Evolutionary conservation across 2,329 filamentous ascomycete species (phyloP).

Genomic region (Cladophialophora chaetospira): DNA sequence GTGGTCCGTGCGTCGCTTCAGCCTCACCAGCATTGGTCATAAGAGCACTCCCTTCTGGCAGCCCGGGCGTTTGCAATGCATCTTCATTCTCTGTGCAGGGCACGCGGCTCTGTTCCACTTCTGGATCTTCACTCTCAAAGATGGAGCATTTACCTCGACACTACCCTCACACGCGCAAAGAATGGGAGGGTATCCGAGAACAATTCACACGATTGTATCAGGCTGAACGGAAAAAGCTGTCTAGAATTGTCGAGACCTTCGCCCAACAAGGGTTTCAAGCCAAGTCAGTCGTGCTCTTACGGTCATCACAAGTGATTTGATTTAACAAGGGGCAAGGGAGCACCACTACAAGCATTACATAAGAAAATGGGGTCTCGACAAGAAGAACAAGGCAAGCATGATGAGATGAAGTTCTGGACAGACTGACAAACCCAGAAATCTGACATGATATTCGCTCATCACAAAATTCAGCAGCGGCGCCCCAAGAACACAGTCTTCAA

Average conservation of each 20-base stretch:
- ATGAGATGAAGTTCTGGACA: neutral
- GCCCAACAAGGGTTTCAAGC: slow-evolving; percentile 3
- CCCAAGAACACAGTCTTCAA: slow-evolving; percentile 1
- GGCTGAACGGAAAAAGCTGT: neutral
- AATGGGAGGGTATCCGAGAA: slow-evolving; percentile 4
- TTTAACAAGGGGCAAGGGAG: neutral
- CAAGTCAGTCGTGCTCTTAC: neutral
- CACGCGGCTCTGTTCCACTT: no score
- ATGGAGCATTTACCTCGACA: neutral
- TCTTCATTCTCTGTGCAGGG: no score
- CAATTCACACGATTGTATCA: slow-evolving; percentile 10
- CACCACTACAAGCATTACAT: slow-evolving; percentile 3
- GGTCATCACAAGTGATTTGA: neutral
- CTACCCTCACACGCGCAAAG: neutral
- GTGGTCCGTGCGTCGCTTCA: no score
- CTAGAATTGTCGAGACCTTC: neutral
- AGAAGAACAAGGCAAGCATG: slow-evolving; percentile 5
- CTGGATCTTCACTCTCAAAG: no score
- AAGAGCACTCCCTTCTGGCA: no score
- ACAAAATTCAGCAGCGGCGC: neutral
- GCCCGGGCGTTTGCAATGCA: no score
- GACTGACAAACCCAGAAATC: neutral
- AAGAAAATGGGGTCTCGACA: slow-evolving; percentile 5
- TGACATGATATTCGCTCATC: slow-evolving; percentile 5
- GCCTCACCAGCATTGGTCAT: no score